Conservation (phyloP, 768 basidiomycete species). For the Gautieria morchelliformis region DNA sequence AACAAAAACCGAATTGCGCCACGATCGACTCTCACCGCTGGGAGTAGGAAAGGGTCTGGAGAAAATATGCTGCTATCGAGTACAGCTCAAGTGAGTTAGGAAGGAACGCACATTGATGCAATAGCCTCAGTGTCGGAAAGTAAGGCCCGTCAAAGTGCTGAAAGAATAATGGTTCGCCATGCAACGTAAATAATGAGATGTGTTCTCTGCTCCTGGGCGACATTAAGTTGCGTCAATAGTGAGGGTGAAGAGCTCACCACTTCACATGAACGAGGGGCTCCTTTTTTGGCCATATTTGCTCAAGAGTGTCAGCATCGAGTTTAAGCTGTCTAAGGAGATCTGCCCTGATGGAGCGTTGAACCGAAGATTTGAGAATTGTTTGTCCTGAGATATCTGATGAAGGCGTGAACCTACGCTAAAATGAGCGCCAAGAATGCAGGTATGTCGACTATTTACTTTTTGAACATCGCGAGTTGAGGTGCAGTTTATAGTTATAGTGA, state of each 20-base stretch:
- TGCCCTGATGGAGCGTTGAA: constrained; percentile 81
- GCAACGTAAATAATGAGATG: constrained; percentile 84
- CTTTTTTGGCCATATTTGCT: constrained; percentile 98
- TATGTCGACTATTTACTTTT: constrained; percentile 41
- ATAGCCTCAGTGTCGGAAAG: constrained; percentile 76
- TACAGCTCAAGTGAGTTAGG: neutral
- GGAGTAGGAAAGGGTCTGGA: constrained; percentile 84
- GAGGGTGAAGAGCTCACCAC: constrained; percentile 50
- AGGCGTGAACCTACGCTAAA: constrained; percentile 29
- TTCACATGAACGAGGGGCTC: constrained; percentile 88
- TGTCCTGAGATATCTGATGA: constrained; percentile 78
- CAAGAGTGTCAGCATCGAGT: constrained; percentile 69
- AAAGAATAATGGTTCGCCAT: constrained; percentile 84
- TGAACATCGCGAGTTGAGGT: constrained; percentile 49
- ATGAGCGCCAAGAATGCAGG: neutral
- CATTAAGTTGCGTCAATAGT: constrained; percentile 6
- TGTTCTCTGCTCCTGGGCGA: constrained; percentile 70
- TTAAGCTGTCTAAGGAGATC: constrained; percentile 77
- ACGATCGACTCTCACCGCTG: constrained; percentile 83
- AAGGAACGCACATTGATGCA: constrained; percentile 76
- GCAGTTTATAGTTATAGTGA: neutral
- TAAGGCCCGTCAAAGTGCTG: constrained; percentile 94
- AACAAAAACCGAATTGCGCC: constrained; percentile 97
- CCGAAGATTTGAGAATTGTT: constrained; percentile 87
- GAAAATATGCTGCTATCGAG: neutral